phyloP scores from a whole-genome alignment of 1,139 yeast species.

The Suhomyces choctaworum region DNA sequence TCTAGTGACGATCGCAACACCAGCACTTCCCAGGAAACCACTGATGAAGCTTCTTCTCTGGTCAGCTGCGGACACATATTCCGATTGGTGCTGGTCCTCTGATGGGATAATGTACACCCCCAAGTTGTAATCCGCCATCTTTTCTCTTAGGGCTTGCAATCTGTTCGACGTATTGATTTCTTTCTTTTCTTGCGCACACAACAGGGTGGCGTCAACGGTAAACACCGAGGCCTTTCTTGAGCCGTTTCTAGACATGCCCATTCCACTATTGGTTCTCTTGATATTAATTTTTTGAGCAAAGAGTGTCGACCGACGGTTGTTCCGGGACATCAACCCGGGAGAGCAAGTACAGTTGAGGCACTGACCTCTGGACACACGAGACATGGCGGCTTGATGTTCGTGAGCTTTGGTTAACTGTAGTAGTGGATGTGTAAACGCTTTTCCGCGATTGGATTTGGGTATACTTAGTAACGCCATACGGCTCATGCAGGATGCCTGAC shows the following conservation, averaged over 20 bases:
- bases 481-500: no score
- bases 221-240: conserved; percentile 51
- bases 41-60: conserved; percentile 84
- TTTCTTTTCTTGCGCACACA: conserved; percentile 46
- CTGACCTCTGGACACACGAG: conserved; percentile 41
- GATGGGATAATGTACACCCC: conserved; percentile 85
- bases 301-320: conserved; percentile 53
- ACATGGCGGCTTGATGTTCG: no score
- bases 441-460: conserved; percentile 8
- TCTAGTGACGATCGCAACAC: conserved; percentile 82
- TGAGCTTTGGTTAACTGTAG: no score
- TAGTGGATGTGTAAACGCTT: conserved; percentile 2
- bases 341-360: conserved; percentile 81
- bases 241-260: conserved; percentile 27
- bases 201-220: conserved; percentile 47
- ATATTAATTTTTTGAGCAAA: conserved; percentile 51
- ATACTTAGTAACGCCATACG: no score
- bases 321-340: conserved; percentile 73
- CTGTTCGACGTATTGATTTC: conserved; percentile 60
- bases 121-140: conserved; percentile 64
- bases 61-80: conserved; percentile 78
- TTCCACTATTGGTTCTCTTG: conserved; percentile 28
- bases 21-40: conserved; percentile 95
- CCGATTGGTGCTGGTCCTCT: conserved; percentile 93
- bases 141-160: conserved; percentile 59